Base-by-base conservation (phyloP, 352 stramenopile species). In the Pythium dissimile region DNA sequence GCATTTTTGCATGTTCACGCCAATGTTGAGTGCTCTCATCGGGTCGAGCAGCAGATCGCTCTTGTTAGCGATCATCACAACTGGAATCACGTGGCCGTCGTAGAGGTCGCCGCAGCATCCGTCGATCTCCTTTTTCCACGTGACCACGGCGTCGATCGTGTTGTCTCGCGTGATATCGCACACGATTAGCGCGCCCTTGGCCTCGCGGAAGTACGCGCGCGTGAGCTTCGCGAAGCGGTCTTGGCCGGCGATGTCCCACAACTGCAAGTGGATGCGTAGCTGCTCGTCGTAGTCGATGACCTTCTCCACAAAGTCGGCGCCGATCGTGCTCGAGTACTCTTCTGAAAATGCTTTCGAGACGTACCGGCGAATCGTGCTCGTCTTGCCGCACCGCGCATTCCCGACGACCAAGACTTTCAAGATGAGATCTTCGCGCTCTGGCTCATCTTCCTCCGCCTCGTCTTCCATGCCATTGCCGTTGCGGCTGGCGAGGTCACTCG, bases 241-340 rank as follows among this genome's bases (percentile, higher is more conserved):
- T 63, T 95, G 86, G 8, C 85, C 86, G 0, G 86, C 86, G 39
- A 95, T 95, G 52, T 96, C 85, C 86, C 86, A 95, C n/a, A 96
- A 67, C 61, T 94, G 81, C 27, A 93, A 71, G 32, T 77, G 85
- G 38, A 92, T 74, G 20, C 64, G 75, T 10, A 86, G 55, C 13
- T 73, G 59, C 2, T 72, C 68, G 28, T 88, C 73, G 34, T 88
- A 78, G 15, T 75, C 53, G n/a, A 96, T 73, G 27, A 75, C 59
- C 65, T 92, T 94, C 67, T 94, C 88, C 24, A 88, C 59, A 66
- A 94, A 96, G 54, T 96, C 86, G 18, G 84, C 86, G 43, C 86
- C 86, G 38, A 96, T 89, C 12, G 86, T 96, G 47, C 81, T 93
- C 51, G 82, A 73, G 54, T 96, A 96, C 51, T 78, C 70, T n/a